Percentiles rank a stretch among this genome's conserved stretches.
These are phyloP conservation scores for Xerophyta viscosa DNA, from an alignment of 106 monocot species.

Conservation along the genomic window DNA sequence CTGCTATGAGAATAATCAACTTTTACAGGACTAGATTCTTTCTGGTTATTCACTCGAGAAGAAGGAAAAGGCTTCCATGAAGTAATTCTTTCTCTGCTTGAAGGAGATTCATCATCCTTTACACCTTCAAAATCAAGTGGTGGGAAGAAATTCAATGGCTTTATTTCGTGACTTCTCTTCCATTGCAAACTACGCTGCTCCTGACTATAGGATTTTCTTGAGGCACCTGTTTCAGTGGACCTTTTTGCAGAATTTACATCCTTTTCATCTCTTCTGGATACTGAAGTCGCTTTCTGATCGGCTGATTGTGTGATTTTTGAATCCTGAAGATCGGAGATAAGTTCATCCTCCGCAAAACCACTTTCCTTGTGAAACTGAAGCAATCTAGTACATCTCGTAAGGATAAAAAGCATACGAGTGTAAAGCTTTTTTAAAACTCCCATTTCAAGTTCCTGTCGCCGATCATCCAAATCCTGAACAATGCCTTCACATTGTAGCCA, in stretches of 20 bases:
- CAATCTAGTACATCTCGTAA: slow-evolving; percentile 81
- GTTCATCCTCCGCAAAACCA: slow-evolving; percentile 21
- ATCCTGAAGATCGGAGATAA: slow-evolving; percentile 34
- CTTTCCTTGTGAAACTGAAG: slow-evolving; percentile 83
- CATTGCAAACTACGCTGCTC: slow-evolving; percentile 80
- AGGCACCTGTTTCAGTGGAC: slow-evolving; percentile 29
- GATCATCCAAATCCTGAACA: slow-evolving; percentile 80
- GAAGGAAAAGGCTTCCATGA: slow-evolving; percentile 89
- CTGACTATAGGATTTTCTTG: slow-evolving; percentile 90
- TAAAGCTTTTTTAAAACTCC: slow-evolving; percentile 79
- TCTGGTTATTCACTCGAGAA: slow-evolving; percentile 33
- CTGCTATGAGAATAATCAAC: slow-evolving; percentile 19
- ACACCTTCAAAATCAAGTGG: slow-evolving; percentile 26
- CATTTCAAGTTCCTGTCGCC: slow-evolving; percentile 68
- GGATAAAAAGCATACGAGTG: slow-evolving; percentile 85
- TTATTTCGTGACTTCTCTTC: slow-evolving; percentile 89
- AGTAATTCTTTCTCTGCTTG: slow-evolving; percentile 52
- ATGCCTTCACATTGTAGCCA: slow-evolving; percentile 77
- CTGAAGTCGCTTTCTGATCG: slow-evolving; percentile 25
- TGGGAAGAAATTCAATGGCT: slow-evolving; percentile 45
- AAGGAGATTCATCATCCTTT: slow-evolving; percentile 31
- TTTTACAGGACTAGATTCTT: slow-evolving; percentile 27
- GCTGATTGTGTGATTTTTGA: too few relatives aligned
- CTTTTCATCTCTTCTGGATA: slow-evolving; percentile 25
- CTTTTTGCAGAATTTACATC: slow-evolving; percentile 14